A percentile compares a stretch with the other conserved stretches of the same genome.
Conservation (phyloP, 1,139 yeast species). For the Magnusiomyces sp. region DNA sequence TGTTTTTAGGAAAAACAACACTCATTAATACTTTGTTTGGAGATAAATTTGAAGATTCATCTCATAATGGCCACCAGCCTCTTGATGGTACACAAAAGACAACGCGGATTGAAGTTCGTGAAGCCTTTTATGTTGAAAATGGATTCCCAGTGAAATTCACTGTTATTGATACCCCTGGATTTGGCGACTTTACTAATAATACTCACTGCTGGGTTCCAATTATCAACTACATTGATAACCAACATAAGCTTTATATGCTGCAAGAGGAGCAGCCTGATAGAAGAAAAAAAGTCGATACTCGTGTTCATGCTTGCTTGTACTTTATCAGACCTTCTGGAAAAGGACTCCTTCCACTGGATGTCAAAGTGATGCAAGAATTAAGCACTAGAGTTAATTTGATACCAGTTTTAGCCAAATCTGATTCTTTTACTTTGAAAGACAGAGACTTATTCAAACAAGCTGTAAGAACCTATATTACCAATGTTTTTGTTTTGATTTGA, state of each 20-base stretch:
- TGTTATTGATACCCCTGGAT: slow-evolving; percentile 67
- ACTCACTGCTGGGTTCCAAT: slow-evolving; percentile 51
- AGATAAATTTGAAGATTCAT: slow-evolving; percentile 38
- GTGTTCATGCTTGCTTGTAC: slow-evolving; percentile 73
- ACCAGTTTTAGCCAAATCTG: slow-evolving; percentile 72
- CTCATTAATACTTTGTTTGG: slow-evolving; percentile 71
- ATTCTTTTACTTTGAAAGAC: slow-evolving; percentile 44
- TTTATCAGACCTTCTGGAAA: slow-evolving; percentile 51
- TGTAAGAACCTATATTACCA: slow-evolving; percentile 1
- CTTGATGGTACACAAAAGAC: slow-evolving; percentile 27
- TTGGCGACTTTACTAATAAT: slow-evolving; percentile 64
- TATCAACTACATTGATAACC: slow-evolving; percentile 51
- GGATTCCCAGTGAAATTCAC: slow-evolving; percentile 45
- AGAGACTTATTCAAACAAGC: slow-evolving; percentile 35
- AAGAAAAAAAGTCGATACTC: slow-evolving; percentile 39
- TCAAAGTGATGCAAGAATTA: slow-evolving; percentile 59
- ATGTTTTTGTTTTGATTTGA: neutral
- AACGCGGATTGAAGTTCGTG: slow-evolving; percentile 34
- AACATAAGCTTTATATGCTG: slow-evolving; percentile 48
- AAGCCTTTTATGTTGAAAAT: slow-evolving; percentile 42
- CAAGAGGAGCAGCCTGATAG: slow-evolving; percentile 72
- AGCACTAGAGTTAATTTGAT: slow-evolving; percentile 59
- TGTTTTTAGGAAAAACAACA: slow-evolving; percentile 48
- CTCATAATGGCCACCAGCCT: slow-evolving; percentile 3
- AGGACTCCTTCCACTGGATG: slow-evolving; percentile 51